phyloP scores from a whole-genome alignment of 2,329 filamentous ascomycete species.

The Monilinia aucupariae region DNA sequence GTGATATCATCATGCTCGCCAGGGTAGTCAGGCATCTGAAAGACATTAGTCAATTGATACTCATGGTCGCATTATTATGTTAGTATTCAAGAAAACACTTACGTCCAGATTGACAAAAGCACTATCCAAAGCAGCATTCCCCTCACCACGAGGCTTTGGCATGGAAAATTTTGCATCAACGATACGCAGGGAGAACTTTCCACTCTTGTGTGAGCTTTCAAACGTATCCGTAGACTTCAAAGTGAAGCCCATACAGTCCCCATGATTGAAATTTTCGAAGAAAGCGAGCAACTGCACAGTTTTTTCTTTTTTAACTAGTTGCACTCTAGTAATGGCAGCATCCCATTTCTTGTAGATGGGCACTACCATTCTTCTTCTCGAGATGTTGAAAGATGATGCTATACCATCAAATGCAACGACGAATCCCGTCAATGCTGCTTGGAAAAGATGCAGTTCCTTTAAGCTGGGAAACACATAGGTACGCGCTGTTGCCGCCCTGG shows the following conservation, averaged over 20 bases:
- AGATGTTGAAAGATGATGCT: conserved; percentile 72
- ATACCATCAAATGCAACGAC: conserved; percentile 67
- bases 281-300: conserved; percentile 76
- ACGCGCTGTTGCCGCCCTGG: conserved; percentile 59
- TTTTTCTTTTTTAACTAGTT: conserved; percentile 72
- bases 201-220: conserved; percentile 59
- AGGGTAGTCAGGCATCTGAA: conserved; percentile 71
- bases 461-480: conserved; percentile 63
- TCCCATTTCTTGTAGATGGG: conserved; percentile 95
- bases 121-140: conserved; percentile 51
- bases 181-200: conserved; percentile 69
- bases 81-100: neutral
- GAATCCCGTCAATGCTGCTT: conserved; percentile 75
- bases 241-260: conserved; percentile 82
- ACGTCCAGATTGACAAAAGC: conserved; percentile 75
- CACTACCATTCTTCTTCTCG: conserved; percentile 80
- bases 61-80: neutral
- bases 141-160: conserved; percentile 51
- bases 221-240: conserved; percentile 80
- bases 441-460: conserved; percentile 69
- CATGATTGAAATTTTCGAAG: conserved; percentile 82
- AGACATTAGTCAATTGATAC: conserved; percentile 1
- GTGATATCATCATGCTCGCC: conserved; percentile 90
- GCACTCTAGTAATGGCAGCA: conserved; percentile 70
- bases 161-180: conserved; percentile 88